These are phyloP conservation scores for Lachancea cidri DNA, from an alignment of 805 yeast genomes.

Conservation along the genomic window DNA sequence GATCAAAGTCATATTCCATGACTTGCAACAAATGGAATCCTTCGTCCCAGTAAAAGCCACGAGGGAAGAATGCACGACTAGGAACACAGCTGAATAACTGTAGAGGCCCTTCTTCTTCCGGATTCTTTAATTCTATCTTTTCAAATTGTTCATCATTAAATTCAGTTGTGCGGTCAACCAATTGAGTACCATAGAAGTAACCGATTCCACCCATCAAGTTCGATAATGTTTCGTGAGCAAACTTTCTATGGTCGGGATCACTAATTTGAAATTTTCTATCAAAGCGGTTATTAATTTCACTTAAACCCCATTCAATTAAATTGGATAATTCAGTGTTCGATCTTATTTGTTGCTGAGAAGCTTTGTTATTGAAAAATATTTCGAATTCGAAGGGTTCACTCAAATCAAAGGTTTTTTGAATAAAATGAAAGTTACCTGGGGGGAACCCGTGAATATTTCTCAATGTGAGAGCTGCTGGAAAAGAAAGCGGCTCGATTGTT, in stretches of 20 bases:
- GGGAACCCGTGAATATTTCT: conserved; percentile 53
- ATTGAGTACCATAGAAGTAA: conserved; percentile 76
- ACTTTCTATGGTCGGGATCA: conserved; percentile 40
- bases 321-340: conserved; percentile 19
- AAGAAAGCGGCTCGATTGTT: conserved; percentile 29
- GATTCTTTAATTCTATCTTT: conserved; percentile 42
- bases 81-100: conserved; percentile 83
- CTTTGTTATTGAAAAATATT: conserved; percentile 49
- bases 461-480: conserved; percentile 45
- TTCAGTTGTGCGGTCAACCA: conserved; percentile 68
- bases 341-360: conserved; percentile 38
- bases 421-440: conserved; percentile 69
- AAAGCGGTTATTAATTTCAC: conserved; percentile 37
- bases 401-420: conserved; percentile 75
- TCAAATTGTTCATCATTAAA: conserved; percentile 68
- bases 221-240: conserved; percentile 76
- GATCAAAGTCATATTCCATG: conserved; percentile 74
- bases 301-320: conserved; percentile 19
- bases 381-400: conserved; percentile 59
- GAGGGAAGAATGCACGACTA: conserved; percentile 87
- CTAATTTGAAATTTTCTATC: conserved; percentile 47
- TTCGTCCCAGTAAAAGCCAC: conserved; percentile 99
- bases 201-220: conserved; percentile 88
- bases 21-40: conserved; percentile 89
- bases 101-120: conserved; percentile 67